phyloP scores from a whole-genome alignment of 192 early-diverging fungal genomes.

The Obelidium mucronatum region DNA sequence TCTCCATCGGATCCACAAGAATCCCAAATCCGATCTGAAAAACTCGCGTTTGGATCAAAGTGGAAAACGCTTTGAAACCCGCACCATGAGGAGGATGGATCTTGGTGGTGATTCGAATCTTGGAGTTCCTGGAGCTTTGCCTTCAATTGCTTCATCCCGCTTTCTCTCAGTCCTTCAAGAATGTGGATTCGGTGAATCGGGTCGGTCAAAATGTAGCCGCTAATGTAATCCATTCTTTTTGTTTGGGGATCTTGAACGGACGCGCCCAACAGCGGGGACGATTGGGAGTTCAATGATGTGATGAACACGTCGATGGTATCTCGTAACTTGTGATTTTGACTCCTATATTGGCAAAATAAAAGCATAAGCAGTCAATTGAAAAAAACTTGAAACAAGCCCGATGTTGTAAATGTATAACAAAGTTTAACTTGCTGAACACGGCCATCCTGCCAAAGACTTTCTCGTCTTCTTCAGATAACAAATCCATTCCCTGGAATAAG shows the following conservation, averaged over 20 bases:
- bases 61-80: conserved; percentile 4
- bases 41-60: conserved; percentile 27
- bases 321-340: background rate
- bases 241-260: background rate
- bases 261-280: background rate
- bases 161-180: conserved; percentile 7
- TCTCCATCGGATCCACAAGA: background rate
- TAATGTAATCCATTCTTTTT: background rate
- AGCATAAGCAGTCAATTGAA: background rate
- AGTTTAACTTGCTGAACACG: conserved; percentile 16
- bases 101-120: background rate
- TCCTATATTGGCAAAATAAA: background rate
- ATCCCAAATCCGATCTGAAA: conserved; percentile 13
- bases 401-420: too few relatives aligned
- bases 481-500: background rate
- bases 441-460: conserved; percentile 6
- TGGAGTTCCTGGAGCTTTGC: background rate
- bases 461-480: background rate
- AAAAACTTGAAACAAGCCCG: background rate
- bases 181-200: conserved; percentile 2
- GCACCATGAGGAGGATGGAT: background rate
- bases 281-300: background rate
- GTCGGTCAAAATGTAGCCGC: background rate
- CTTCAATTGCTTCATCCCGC: conserved; percentile 1
- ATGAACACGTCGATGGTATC: background rate